A percentile compares a stretch with the other conserved stretches of the same genome.
Conservation (phyloP, 2,329 filamentous ascomycete species). For the Remersonia thermophila region DNA sequence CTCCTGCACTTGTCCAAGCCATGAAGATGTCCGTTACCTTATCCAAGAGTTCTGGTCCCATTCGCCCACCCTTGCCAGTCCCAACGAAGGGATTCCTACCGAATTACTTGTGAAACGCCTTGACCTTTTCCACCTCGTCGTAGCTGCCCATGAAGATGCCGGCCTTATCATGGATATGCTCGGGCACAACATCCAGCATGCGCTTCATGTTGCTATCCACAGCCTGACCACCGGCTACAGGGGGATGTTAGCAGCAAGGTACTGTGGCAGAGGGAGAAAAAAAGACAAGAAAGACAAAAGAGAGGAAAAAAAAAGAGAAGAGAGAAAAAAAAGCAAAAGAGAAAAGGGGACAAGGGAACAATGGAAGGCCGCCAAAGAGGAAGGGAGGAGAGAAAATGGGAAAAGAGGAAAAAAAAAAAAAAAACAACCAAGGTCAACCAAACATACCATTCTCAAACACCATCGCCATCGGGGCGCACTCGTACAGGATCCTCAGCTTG, state of each 20-base stretch:
- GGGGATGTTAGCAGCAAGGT: neutral
- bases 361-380: too few relatives aligned
- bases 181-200: constrained; percentile 79
- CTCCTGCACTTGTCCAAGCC: too few relatives aligned
- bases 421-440: too few relatives aligned
- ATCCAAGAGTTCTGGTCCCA: too few relatives aligned
- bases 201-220: constrained; percentile 82
- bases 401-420: neutral
- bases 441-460: constrained; percentile 89
- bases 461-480: constrained; percentile 98
- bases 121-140: constrained; percentile 93
- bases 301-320: too few relatives aligned
- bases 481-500: constrained; percentile 92
- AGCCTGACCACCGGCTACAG: constrained; percentile 75
- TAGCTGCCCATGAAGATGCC: constrained; percentile 95
- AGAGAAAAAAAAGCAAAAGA: too few relatives aligned
- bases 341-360: too few relatives aligned
- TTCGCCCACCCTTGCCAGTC: too few relatives aligned
- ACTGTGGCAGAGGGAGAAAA: neutral
- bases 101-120: constrained; percentile 62
- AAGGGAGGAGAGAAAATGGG: neutral
- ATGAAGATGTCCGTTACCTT: too few relatives aligned
- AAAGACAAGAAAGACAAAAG: neutral
- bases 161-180: constrained; percentile 87
- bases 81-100: too few relatives aligned